Base-by-base conservation (phyloP, 1,284 basidiomycete genomes). In the Moniliella sp. region DNA sequence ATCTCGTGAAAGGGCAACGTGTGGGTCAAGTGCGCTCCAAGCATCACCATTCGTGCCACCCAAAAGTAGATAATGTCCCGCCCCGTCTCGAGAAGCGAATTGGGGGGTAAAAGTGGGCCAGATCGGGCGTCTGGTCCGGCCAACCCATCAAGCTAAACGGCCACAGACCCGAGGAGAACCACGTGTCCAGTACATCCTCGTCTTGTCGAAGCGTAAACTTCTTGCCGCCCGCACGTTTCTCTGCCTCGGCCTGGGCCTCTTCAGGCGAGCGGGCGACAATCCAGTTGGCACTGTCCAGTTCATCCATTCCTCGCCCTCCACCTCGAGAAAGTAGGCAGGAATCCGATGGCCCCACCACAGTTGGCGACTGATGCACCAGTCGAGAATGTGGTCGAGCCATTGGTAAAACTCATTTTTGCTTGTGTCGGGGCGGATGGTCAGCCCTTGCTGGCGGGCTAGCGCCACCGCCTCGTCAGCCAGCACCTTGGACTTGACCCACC, bases 11-110 rank as follows among this genome's bases (percentile, higher is more conserved):
- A 99, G 0, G 88, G 91, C 67, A 99, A 72, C 55, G 78, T 63
- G 30, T 71, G 83, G 0, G 91, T 97, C 30, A 93, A 72, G 42
- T 78, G 72, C 54, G 84, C 67, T 34, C 91, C 88, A 25, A 97
- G 75, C 61, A 99, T 69, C 37, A 81, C 86, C 91, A 97, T 99
- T 31, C 86, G 76, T 4, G 91, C 86, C 13, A 97, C 86, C 91
- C 91, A 97, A 74, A 97, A 97, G 71, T 91, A 91, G 21, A 97
- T 64, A 50, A 94, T 97, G 50, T 97, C 91, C 86, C 91, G 97
- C 29, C 91, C 91, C 0, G 91, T 97, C 65, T 97, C 91, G 28
- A 94, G 73, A 29, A 97, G 52, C 14, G 76, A 73, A 5, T 81
- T 67, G 0, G 91, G n/a, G n/a, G 91, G 64, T 88, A 97, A 67